Percentiles rank a stretch among this genome's conserved stretches.
These are phyloP conservation scores for Rubus idaeus DNA, from an alignment of 306 rosid genomes.

Conservation along the genomic window DNA sequence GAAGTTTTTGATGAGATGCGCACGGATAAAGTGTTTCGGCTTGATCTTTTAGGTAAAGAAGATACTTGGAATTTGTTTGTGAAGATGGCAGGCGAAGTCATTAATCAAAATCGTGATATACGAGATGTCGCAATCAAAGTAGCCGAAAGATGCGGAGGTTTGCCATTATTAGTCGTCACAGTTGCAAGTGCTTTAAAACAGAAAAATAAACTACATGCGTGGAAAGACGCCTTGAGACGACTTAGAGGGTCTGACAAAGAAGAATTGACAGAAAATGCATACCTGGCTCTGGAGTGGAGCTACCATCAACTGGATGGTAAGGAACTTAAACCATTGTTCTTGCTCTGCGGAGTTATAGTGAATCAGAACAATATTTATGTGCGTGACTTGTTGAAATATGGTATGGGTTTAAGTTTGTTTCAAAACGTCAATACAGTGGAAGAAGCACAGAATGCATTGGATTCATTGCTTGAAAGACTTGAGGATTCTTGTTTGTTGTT, in stretches of 20 bases:
- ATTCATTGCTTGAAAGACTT: slow-evolving; percentile 8
- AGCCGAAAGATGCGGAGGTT: not conserved
- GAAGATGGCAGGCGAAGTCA: slow-evolving; percentile 2
- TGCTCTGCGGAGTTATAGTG: slow-evolving; percentile 30
- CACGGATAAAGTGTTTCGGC: not conserved
- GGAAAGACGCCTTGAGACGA: not conserved
- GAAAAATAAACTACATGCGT: not conserved
- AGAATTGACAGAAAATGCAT: not conserved
- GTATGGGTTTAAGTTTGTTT: slow-evolving; percentile 28
- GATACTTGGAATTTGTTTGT: slow-evolving; percentile 21
- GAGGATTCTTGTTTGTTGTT: slow-evolving; percentile 26
- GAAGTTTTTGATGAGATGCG: not conserved
- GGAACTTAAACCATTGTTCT: slow-evolving; percentile 20
- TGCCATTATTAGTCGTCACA: not conserved
- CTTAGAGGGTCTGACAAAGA: not conserved
- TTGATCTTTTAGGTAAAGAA: not conserved
- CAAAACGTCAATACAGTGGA: not conserved
- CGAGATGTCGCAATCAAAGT: not conserved
- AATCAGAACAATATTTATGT: not conserved
- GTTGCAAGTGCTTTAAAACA: slow-evolving; percentile 3
- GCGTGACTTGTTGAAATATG: slow-evolving; percentile 32
- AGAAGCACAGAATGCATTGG: not conserved
- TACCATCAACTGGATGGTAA: slow-evolving; percentile 14
- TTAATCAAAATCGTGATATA: not conserved
- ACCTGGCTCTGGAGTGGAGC: slow-evolving; percentile 20